Evolutionary conservation across 1,284 basidiomycete genomes (phyloP).

Genomic region (Boletus hoseneyae): DNA sequence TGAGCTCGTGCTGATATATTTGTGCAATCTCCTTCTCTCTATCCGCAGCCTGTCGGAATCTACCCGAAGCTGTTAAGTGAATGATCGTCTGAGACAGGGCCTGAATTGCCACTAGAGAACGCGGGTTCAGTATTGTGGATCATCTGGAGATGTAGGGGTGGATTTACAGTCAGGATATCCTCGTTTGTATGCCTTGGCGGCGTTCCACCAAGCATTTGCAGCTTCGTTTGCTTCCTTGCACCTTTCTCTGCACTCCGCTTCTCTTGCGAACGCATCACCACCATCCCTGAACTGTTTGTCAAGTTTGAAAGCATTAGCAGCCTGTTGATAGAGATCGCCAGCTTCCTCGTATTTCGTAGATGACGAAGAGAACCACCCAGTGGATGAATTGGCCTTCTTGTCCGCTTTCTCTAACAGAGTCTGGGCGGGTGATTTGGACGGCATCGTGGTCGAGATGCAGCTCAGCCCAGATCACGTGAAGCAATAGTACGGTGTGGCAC

Average conservation of each 20-base stretch:
- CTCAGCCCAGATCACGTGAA: conserved; percentile 25
- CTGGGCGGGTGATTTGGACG: conserved; percentile 50
- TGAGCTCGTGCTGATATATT: conserved; percentile 80
- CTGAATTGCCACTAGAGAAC: conserved; percentile 76
- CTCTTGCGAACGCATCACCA: conserved; percentile 83
- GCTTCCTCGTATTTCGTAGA: conserved; percentile 89
- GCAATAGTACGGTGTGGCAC: not conserved
- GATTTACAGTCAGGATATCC: conserved; percentile 71
- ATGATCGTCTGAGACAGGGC: conserved; percentile 86
- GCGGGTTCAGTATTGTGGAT: conserved; percentile 16
- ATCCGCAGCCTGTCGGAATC: conserved; percentile 97
- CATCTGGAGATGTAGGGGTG: conserved; percentile 1
- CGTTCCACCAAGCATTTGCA: conserved; percentile 97
- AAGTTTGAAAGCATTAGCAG: conserved; percentile 94
- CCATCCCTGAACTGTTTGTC: conserved; percentile 91
- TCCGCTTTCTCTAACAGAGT: conserved; percentile 81
- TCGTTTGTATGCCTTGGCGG: conserved; percentile 91
- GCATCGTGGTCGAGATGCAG: conserved; percentile 35
- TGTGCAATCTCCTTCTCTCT: conserved; percentile 96
- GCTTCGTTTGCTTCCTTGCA: conserved; percentile 87
- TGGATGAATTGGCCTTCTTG: conserved; percentile 83
- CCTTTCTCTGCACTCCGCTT: conserved; percentile 88
- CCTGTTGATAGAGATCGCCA: conserved; percentile 90
- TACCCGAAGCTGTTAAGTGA: conserved; percentile 80
- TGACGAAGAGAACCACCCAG: conserved; percentile 83